Conservation (phyloP, 169 alveolate species). For the Plasmodium cynomolgi region DNA sequence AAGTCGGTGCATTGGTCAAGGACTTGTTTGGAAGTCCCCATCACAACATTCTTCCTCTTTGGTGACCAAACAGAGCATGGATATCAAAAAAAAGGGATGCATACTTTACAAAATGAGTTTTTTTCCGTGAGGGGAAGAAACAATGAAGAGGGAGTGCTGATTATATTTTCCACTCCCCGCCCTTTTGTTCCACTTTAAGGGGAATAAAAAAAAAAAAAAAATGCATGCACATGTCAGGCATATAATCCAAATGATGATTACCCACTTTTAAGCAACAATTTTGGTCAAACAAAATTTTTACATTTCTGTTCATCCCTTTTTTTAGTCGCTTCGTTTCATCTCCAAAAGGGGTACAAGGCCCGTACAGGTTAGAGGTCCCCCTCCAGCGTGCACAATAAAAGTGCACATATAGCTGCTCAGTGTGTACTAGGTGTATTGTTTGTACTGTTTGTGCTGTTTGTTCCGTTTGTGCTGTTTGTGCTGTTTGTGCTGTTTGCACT, state of each 20-base stretch:
- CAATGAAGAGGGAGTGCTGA: neutral
- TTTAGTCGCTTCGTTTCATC: neutral
- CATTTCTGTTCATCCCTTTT: neutral
- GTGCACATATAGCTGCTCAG: neutral
- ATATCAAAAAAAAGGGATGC: neutral
- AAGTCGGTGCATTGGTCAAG: constrained; percentile 12
- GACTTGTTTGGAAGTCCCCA: neutral
- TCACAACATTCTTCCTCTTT: neutral
- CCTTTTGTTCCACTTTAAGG: neutral
- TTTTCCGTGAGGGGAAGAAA: neutral
- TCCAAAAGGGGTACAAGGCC: neutral
- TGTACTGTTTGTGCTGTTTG: too few relatives aligned
- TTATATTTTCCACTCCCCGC: neutral
- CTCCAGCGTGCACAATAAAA: neutral
- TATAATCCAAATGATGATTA: neutral
- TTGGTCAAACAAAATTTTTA: neutral
- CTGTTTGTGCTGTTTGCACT: too few relatives aligned
- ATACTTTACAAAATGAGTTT: neutral
- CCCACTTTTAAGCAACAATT: neutral
- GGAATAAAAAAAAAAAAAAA: neutral
- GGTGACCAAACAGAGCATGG: neutral
- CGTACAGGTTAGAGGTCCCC: neutral
- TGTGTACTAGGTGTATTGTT: too few relatives aligned
- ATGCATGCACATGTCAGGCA: neutral
- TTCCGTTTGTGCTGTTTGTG: too few relatives aligned